These are phyloP conservation scores for Heterobasidion irregulare DNA, from an alignment of 1,284 basidiomycete species.

Conservation along the genomic window DNA sequence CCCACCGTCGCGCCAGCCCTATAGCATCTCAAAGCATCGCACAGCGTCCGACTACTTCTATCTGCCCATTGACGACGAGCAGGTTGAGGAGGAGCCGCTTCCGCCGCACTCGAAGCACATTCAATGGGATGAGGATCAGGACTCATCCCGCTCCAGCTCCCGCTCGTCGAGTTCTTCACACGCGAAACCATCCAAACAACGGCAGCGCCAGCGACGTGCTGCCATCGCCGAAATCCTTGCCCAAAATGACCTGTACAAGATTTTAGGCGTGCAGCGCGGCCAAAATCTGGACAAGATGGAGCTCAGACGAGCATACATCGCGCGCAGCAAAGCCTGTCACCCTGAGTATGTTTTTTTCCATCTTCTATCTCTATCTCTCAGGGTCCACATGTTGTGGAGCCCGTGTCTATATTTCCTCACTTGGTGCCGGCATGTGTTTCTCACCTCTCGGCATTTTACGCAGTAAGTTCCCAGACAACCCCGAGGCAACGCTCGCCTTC, in stretches of 20 bases:
- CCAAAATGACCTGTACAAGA: slow-evolving; percentile 58
- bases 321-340: slow-evolving; percentile 70
- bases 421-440: neutral
- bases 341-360: slow-evolving; percentile 55
- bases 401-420: too few species aligned
- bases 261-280: slow-evolving; percentile 55
- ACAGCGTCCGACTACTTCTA: slow-evolving; percentile 37
- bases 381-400: neutral
- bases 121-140: slow-evolving; percentile 28
- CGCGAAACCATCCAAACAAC: slow-evolving; percentile 8
- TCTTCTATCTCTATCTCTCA: slow-evolving; percentile 1
- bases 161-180: slow-evolving; percentile 12
- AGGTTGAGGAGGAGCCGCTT: slow-evolving; percentile 24
- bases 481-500: slow-evolving; percentile 73
- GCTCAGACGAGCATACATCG: slow-evolving; percentile 70
- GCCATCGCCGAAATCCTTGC: slow-evolving; percentile 48
- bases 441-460: slow-evolving; percentile 2
- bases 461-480: slow-evolving; percentile 77
- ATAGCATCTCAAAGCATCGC: neutral
- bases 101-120: slow-evolving; percentile 33
- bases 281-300: slow-evolving; percentile 50
- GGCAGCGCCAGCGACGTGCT: slow-evolving; percentile 16
- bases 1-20: neutral
- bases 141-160: slow-evolving; percentile 13
- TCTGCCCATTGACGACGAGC: slow-evolving; percentile 47